These are phyloP conservation scores for Fraxinus baroniana DNA, from an alignment of 305 asterid species.

Conservation along the genomic window DNA sequence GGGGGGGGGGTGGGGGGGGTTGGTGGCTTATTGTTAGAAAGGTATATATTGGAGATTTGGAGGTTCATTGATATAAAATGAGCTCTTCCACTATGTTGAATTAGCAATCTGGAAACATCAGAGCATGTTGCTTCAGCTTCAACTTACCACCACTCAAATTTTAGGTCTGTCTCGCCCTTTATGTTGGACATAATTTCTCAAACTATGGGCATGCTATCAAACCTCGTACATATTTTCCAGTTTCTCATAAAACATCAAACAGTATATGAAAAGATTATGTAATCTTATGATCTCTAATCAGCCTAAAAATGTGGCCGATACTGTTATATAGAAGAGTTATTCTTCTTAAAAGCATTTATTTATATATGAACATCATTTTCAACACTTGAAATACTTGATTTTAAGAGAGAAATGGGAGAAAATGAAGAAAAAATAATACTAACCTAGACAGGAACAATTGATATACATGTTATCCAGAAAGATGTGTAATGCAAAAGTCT, in stretches of 20 bases:
- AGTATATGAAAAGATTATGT: not conserved
- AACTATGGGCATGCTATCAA: not conserved
- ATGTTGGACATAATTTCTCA: not conserved
- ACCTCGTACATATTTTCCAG: not conserved
- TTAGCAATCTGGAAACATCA: not conserved
- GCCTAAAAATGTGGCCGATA: not conserved
- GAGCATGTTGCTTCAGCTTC: not conserved
- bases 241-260: not conserved
- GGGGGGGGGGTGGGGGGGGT: too few relatives aligned
- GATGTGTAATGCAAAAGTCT: not conserved
- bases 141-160: not conserved
- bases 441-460: not conserved
- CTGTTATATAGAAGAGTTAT: not conserved
- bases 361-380: not conserved
- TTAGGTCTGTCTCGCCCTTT: not conserved
- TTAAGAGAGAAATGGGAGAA: not conserved
- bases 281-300: not conserved
- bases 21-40: not conserved
- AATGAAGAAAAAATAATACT: not conserved
- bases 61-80: not conserved
- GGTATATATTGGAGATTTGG: not conserved
- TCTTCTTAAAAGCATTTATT: not conserved
- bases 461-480: not conserved
- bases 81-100: not conserved
- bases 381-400: not conserved